phyloP scores from a whole-genome alignment of 768 basidiomycete genomes.

The Xanthoconium stramineum region DNA sequence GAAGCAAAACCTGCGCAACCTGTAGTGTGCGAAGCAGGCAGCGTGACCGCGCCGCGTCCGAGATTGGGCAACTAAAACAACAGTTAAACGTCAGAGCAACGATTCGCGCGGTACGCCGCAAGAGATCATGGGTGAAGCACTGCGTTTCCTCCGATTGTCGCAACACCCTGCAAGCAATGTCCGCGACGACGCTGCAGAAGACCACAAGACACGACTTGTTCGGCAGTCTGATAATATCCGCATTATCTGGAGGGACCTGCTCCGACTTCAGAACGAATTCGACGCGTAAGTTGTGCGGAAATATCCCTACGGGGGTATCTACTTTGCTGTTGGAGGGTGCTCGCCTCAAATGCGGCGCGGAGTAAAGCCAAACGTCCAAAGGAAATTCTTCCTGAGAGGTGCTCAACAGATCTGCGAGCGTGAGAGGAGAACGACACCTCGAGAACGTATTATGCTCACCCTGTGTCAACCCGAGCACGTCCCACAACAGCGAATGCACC shows the following conservation, averaged over 20 bases:
- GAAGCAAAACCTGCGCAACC: slow-evolving; percentile 25
- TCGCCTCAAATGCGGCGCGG: slow-evolving; percentile 34
- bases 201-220: slow-evolving; percentile 40
- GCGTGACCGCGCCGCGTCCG: slow-evolving; percentile 33
- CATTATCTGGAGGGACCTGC: slow-evolving; percentile 35
- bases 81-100: slow-evolving; percentile 41
- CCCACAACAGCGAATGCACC: slow-evolving; percentile 22
- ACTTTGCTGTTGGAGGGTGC: slow-evolving; percentile 30
- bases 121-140: slow-evolving; percentile 49
- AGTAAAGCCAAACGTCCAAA: slow-evolving; percentile 39
- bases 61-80: slow-evolving; percentile 37
- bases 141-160: slow-evolving; percentile 42
- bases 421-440: slow-evolving; percentile 1
- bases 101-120: slow-evolving; percentile 40
- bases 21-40: slow-evolving; percentile 41
- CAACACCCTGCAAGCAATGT: slow-evolving; percentile 42
- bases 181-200: slow-evolving; percentile 46
- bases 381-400: slow-evolving; percentile 36
- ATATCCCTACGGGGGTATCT: slow-evolving; percentile 32
- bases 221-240: slow-evolving; percentile 37
- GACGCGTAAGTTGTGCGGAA: background rate
- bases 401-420: slow-evolving; percentile 34
- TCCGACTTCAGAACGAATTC: slow-evolving; percentile 12
- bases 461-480: slow-evolving; percentile 14
- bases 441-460: slow-evolving; percentile 1